Percentiles rank a stretch among this genome's conserved stretches.
Evolutionary conservation across 257 asterid genomes (phyloP).

Genomic region (Scutellaria minor): DNA sequence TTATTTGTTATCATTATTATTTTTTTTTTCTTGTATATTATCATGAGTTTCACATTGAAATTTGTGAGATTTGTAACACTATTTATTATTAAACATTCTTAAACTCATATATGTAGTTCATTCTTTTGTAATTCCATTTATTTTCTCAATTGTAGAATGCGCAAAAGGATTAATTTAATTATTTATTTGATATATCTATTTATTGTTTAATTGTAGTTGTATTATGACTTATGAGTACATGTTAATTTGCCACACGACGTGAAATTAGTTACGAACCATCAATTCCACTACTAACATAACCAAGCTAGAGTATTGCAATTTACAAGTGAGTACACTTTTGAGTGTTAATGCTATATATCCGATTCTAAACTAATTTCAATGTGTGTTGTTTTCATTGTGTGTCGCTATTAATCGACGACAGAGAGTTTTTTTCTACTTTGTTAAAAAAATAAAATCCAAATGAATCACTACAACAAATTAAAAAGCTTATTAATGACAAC

Average conservation of each 20-base stretch:
- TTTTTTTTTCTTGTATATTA: conserved; percentile 41
- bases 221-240: not conserved
- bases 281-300: no score
- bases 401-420: no score
- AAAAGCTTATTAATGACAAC: no score
- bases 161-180: not conserved
- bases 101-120: not conserved
- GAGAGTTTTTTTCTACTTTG: no score
- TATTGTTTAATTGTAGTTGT: not conserved
- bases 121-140: conserved; percentile 9
- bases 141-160: not conserved
- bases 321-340: no score
- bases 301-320: no score
- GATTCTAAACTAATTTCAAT: no score
- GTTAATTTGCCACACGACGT: conserved; percentile 6
- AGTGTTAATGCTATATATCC: no score
- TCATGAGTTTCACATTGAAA: conserved; percentile 30
- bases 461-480: no score
- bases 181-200: not conserved
- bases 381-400: no score
- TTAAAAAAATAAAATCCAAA: no score
- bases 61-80: conserved; percentile 42
- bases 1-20: conserved; percentile 33
- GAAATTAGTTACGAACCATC: not conserved
- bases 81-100: conserved; percentile 33